Evolutionary conservation across 2,329 filamentous ascomycete genomes (phyloP), one percentile per base, ranked within the genome.

Genomic region (Sporothrix brunneoviolacea): DNA sequence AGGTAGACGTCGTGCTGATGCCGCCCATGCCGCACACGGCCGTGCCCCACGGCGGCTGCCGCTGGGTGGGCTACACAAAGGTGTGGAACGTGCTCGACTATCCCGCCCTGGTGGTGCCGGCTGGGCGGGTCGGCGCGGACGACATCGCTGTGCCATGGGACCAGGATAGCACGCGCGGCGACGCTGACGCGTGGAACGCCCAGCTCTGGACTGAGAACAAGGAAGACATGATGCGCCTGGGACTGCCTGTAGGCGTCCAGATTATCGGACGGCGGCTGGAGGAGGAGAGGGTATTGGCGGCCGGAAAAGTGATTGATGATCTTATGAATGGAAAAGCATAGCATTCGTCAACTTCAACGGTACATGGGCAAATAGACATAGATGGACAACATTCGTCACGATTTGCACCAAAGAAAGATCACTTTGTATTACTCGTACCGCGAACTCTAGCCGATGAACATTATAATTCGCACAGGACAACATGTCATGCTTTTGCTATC

Each of bases 81-180:
- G 68, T 82, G 7, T 82, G 77, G 72, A 82, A 83, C 56, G 64
- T 83, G 9, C 65, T 84, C 2, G 81, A 85, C 58, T 84, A 84
- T 56, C 69, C 77, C 0, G 74, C 79, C 0, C 62, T 81, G 4
- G 72, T 76, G 0, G 64, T 84, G 13, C 80, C 81, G 0, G 74
- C 72, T 13, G 78, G 76, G 0, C 62, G 61, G 8, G 73, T 76
- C 2, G 10, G 3, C 0, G 0, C 9, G 10, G 8, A 1, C 2
- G 53, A 55, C 1, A 64, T 65, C 1, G 65, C 68, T 2, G 58
- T 63, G 13, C 58, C 65, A 0, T 64, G 62, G 50, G 59, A 59
- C 15, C 73, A 76, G 53, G 53, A 66, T 27, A 28, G 24, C 24
- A 65, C 76, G 7, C 65, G 76, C 16, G 81, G 77, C 56, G 63